phyloP scores from a whole-genome alignment of 2,329 filamentous ascomycete species.

The Lecanoromycetidae sp. region DNA sequence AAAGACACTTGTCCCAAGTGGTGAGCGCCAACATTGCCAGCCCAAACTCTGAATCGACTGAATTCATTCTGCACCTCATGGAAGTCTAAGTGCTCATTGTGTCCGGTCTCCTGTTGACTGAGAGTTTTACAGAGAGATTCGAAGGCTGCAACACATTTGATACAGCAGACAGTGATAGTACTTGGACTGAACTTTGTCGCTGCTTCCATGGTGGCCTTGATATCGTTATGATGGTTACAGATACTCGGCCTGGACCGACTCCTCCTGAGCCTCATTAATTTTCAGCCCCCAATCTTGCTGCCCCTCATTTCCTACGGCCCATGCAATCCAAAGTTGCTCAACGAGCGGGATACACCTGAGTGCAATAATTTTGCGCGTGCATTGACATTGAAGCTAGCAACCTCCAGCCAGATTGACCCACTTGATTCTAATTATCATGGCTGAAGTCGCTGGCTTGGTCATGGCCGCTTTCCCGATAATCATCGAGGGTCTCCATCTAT shows the following conservation, averaged over 20 bases:
- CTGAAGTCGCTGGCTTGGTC: conserved; percentile 22
- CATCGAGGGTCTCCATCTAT: conserved; percentile 25
- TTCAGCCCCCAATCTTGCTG: too few relatives aligned
- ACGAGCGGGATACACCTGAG: too few relatives aligned
- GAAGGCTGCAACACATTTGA: conserved; percentile 1
- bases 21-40: conserved; percentile 25
- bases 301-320: too few relatives aligned
- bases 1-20: conserved; percentile 22
- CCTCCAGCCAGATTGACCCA: neutral
- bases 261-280: too few relatives aligned
- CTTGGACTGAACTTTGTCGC: too few relatives aligned
- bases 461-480: conserved; percentile 30
- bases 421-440: neutral
- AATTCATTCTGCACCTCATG: neutral
- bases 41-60: conserved; percentile 21
- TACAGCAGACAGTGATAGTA: too few relatives aligned
- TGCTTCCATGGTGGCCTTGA: too few relatives aligned
- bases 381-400: conserved; percentile 16
- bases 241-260: too few relatives aligned
- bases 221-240: too few relatives aligned
- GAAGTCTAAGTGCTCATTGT: neutral
- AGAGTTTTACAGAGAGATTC: neutral
- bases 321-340: too few relatives aligned
- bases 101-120: neutral
- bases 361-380: neutral